Base-by-base conservation (phyloP, 106 monocot genomes). In the Dendrobium catenatum region DNA sequence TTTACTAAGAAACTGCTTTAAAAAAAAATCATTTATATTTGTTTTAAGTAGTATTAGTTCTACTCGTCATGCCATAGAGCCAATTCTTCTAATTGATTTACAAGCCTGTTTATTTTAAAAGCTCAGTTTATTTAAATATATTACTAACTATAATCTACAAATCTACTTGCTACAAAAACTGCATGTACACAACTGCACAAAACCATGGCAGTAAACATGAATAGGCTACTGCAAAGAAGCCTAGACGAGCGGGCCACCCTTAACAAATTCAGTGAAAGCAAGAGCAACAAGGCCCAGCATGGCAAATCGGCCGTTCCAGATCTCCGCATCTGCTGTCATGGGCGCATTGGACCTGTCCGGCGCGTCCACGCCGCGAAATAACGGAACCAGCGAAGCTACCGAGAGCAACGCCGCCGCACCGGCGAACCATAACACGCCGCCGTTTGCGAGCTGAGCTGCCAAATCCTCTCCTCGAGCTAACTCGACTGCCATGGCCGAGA, bases 231-330 rank as follows among this genome's bases (percentile, higher is more conserved):
- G 37, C 37, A 37, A 37, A 37, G 37, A 37, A 37, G 37, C 55
- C 29, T 48, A 84, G 4, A 94, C 89, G 46, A 94, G 83, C 40
- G 94, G 94, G 22, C 89, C 89, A 33, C 94, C 94, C 64, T 77
- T 91, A 16, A 94, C 26, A 83, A 72, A 94, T 82, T 94, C 94
- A 1, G 94, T 94, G 80, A 92, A 81, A 22, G 85, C 94, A 37
- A 94, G 80, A 1, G 88, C 91, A 33, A 91, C 89, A 40, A 91
- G 55, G 5, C 94, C 94, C 15, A 94, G 47, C 91, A 94, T 94
- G 42, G 94, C 91, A 66, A 92, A 86, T 84, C 91, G 80, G 19
- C 94, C 94, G 48, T 94, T 94, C 94, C 85, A 94, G 73, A 94
- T 54, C 89, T 94, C 91, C 6, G 91, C 94, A 10, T 86, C 79